Evolutionary conservation across 1,139 yeast species (phyloP).

Genomic region (Magnusiomyces fungicola): DNA sequence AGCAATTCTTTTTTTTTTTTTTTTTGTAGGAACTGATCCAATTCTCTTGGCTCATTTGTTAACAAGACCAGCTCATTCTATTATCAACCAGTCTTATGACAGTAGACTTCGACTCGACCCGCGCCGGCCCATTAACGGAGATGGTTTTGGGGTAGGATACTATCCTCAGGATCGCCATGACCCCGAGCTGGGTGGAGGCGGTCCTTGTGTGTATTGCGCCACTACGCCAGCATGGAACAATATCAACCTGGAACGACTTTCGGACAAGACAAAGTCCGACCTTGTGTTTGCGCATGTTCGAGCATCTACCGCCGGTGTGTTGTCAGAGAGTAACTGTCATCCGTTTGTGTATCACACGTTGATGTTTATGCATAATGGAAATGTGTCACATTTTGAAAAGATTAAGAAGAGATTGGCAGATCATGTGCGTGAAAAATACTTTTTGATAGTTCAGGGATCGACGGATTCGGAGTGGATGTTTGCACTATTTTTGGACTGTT

Average conservation of each 20-base stretch:
- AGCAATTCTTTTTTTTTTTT: not conserved
- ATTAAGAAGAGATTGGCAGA: conserved; percentile 68
- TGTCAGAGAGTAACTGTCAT: conserved; percentile 92
- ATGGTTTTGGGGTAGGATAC: conserved; percentile 96
- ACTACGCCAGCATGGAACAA: conserved; percentile 98
- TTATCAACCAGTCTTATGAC: conserved; percentile 92
- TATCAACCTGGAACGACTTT: conserved; percentile 73
- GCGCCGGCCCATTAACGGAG: conserved; percentile 91
- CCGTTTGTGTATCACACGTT: conserved; percentile 79
- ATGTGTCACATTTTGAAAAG: conserved; percentile 61
- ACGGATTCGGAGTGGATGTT: conserved; percentile 96
- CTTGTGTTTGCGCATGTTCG: conserved; percentile 92
- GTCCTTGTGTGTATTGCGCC: conserved; percentile 83
- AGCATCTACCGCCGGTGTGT: conserved; percentile 91
- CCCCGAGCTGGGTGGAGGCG: conserved; percentile 43
- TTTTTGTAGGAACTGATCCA: conserved; percentile 46
- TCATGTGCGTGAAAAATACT: conserved; percentile 72
- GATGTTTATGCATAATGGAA: conserved; percentile 98
- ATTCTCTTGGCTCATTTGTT: conserved; percentile 77
- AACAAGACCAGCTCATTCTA: conserved; percentile 94
- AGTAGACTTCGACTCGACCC: conserved; percentile 79
- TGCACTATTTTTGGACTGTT: conserved; percentile 75
- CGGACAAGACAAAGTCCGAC: conserved; percentile 77
- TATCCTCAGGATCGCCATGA: conserved; percentile 46
- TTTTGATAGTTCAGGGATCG: conserved; percentile 77